These are phyloP conservation scores for Eimeria zaria DNA, from an alignment of 169 alveolate species.

Conservation along the genomic window DNA sequence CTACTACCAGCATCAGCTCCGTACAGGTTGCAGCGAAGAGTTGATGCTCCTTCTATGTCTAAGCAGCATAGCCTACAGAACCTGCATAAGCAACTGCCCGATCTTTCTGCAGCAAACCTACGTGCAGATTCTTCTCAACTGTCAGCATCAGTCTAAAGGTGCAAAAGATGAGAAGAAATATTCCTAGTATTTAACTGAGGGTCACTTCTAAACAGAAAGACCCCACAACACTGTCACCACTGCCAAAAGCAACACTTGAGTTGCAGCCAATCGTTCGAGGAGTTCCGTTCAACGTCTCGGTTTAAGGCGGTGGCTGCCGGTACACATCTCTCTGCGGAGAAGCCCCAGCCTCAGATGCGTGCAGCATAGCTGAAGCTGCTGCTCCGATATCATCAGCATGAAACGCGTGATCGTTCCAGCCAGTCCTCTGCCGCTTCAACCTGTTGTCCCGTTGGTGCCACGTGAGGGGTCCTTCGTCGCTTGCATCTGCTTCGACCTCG, in stretches of 20 bases:
- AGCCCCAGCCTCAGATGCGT: not conserved
- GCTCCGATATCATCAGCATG: not conserved
- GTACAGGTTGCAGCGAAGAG: not conserved
- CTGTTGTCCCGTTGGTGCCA: conserved; percentile 15
- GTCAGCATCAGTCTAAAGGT: not conserved
- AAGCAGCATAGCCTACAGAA: not conserved
- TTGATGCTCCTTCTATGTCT: not conserved
- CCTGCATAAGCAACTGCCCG: not conserved
- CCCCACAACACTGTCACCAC: not conserved
- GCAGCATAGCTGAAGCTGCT: conserved; percentile 19
- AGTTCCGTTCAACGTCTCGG: too few relatives aligned
- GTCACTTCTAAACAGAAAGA: too few relatives aligned
- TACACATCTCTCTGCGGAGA: not conserved
- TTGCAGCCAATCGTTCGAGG: not conserved
- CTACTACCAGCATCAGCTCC: not conserved
- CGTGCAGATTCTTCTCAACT: not conserved
- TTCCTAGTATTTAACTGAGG: not conserved
- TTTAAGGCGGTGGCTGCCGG: not conserved
- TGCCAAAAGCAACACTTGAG: conserved; percentile 4
- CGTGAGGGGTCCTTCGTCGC: not conserved
- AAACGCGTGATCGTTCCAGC: too few relatives aligned
- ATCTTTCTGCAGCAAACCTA: not conserved
- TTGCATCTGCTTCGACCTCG: not conserved
- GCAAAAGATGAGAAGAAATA: not conserved
- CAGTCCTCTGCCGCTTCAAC: conserved; percentile 45